Evolutionary conservation across 2,329 filamentous ascomycete species (phyloP).

Genomic region (Clonostachys sp.): DNA sequence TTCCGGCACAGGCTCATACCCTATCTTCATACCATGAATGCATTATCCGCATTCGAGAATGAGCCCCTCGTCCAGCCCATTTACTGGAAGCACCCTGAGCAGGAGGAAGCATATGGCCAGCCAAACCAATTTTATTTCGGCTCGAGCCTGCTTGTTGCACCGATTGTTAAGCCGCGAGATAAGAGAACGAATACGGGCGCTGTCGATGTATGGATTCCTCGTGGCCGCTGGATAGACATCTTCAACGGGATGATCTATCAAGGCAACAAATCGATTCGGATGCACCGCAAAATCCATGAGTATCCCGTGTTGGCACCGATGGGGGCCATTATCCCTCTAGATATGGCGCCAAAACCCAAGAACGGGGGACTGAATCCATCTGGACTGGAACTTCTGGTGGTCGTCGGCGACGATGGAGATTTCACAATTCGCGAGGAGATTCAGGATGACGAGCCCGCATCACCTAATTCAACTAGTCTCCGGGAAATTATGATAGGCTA

Average conservation of each 20-base stretch:
- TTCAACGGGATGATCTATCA: conserved; percentile 55
- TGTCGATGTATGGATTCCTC: conserved; percentile 53
- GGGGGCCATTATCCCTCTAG: conserved; percentile 54
- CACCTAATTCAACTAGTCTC: background rate
- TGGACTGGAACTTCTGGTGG: conserved; percentile 41
- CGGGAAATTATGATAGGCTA: conserved; percentile 1
- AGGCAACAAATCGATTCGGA: conserved; percentile 43
- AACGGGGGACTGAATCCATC: conserved; percentile 44
- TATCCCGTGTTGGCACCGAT: conserved; percentile 50
- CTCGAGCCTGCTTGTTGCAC: conserved; percentile 47
- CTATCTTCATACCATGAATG: conserved; percentile 56
- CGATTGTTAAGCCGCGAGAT: conserved; percentile 48
- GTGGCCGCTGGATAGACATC: conserved; percentile 49
- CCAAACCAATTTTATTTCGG: conserved; percentile 59
- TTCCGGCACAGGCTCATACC: conserved; percentile 56
- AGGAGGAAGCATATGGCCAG: conserved; percentile 47
- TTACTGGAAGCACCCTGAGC: conserved; percentile 55
- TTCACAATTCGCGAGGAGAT: conserved; percentile 46
- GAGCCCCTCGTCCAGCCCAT: conserved; percentile 55
- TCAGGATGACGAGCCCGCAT: conserved; percentile 1
- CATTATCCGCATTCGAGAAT: conserved; percentile 31
- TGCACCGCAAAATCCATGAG: conserved; percentile 43
- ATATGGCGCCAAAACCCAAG: conserved; percentile 26
- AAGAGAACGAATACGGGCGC: conserved; percentile 36
- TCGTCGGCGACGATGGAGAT: conserved; percentile 38